phyloP scores from a whole-genome alignment of 2,329 filamentous ascomycete genomes.

The Sarocladiaceae sp. region DNA sequence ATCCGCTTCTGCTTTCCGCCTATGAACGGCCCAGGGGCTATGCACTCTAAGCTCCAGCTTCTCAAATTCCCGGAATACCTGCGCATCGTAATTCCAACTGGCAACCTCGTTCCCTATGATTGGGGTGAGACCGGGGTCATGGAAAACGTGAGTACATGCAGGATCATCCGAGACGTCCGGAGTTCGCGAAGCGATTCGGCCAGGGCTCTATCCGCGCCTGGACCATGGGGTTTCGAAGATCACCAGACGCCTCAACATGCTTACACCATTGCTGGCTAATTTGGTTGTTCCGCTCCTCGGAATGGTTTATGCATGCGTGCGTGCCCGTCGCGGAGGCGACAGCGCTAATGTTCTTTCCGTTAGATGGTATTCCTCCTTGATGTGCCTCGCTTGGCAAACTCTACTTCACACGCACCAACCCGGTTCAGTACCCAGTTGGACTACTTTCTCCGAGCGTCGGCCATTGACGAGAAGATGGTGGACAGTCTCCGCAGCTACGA shows the following conservation, averaged over 20 bases:
- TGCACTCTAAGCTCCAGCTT: conserved; percentile 94
- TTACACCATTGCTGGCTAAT: too few species aligned
- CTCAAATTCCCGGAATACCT: conserved; percentile 71
- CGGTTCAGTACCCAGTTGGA: conserved; percentile 64
- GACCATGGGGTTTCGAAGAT: too few species aligned
- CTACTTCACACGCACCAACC: conserved; percentile 25
- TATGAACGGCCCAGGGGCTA: conserved; percentile 67
- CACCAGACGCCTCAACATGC: too few species aligned
- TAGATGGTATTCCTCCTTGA: conserved; percentile 88
- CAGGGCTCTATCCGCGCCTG: too few species aligned
- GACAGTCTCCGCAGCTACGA: conserved; percentile 71
- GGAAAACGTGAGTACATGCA: conserved; percentile 66
- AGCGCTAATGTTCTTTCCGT: conserved; percentile 17
- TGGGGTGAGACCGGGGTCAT: conserved; percentile 82
- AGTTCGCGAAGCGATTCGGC: too few species aligned
- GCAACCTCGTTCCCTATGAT: conserved; percentile 78
- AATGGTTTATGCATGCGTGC: too few species aligned
- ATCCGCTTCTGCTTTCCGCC: conserved; percentile 75
- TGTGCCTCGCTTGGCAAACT: conserved; percentile 55
- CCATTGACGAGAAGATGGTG: conserved; percentile 57
- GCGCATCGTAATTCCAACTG: conserved; percentile 77
- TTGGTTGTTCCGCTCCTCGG: too few species aligned
- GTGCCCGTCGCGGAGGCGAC: too few species aligned
- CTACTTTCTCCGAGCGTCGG: conserved; percentile 63
- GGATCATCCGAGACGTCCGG: too few species aligned